phyloP scores from a whole-genome alignment of 352 stramenopile genomes.

The Phytophthora lateralis region DNA sequence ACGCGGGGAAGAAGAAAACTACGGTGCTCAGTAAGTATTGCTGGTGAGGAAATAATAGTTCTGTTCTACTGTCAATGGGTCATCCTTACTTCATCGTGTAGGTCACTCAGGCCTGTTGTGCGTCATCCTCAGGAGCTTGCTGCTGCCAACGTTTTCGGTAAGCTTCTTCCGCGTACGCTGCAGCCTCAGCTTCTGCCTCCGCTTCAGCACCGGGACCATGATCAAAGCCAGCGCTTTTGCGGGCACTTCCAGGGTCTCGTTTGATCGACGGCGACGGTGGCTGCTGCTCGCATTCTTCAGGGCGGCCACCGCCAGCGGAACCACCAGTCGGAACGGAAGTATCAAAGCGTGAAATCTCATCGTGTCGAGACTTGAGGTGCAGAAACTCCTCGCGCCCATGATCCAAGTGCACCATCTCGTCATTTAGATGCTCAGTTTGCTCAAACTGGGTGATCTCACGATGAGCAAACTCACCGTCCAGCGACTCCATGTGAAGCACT shows the following conservation, averaged over 20 bases:
- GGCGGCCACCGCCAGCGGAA: constrained; percentile 23
- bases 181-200: constrained; percentile 5
- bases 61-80: constrained; percentile 10
- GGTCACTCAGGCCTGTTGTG: constrained; percentile 10
- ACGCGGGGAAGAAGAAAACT: constrained; percentile 4
- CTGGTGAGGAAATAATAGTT: constrained; percentile 13
- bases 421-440: constrained; percentile 81
- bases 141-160: constrained; percentile 19
- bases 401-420: constrained; percentile 84
- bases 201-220: constrained; percentile 3
- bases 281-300: constrained; percentile 77
- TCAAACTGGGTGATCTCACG: constrained; percentile 89
- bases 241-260: constrained; percentile 43
- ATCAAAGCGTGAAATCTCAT: constrained; percentile 87
- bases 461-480: constrained; percentile 79
- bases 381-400: constrained; percentile 82
- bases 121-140: constrained; percentile 10
- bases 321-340: constrained; percentile 55
- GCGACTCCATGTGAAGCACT: constrained; percentile 86
- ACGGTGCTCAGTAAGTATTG: constrained; percentile 24
- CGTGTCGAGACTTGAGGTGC: constrained; percentile 81
- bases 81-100: constrained; percentile 8
- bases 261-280: constrained; percentile 82
- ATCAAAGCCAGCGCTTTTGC: constrained; percentile 8
- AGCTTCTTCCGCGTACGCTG: constrained; percentile 10